Evolutionary conservation across 108 stramenopile genomes (phyloP), one percentile per base, ranked within the genome.

Genomic region (Mediolabrus comicus): DNA sequence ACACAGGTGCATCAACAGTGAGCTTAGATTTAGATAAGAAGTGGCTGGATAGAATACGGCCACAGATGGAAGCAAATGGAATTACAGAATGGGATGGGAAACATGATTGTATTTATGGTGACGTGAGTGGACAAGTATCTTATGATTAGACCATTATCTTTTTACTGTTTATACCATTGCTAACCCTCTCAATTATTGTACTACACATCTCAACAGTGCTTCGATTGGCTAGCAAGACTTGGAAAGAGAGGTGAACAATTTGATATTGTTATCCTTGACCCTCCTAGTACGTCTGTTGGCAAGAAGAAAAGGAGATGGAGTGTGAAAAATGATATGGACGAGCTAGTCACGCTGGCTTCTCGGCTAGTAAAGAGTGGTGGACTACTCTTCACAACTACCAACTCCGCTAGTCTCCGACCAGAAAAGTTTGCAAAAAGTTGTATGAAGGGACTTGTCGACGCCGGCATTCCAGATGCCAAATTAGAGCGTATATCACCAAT

Each of bases 181-280:
- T n/a, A n/a, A n/a, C n/a, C n/a, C n/a, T n/a, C n/a, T n/a, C n/a
- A n/a, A n/a, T n/a, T n/a, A n/a, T n/a, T n/a, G n/a, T n/a, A n/a
- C n/a, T n/a, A n/a, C n/a, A n/a, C n/a, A n/a, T n/a, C n/a, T 59
- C 11, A 8, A 14, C 14, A 6, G 75, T 74, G 79, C 59, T 94
- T 94, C 77, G 90, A 89, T 41, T 94, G 92, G 92, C 83, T 94
- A 5, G 67, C 64, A 52, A 83, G 86, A 17, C 75, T 94, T 2
- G 80, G 75, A 14, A 94, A 88, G 36, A 81, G 92, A 65, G 88
- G 88, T 59, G 92, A 94, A 61, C 84, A 77, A 56, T 94, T 84
- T 68, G 92, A 94, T 67, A 84, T 91, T 39, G 92, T 94, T 9
- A 94, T 91, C 62, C 62, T 94, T 9, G 92, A 94, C 74, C 92